Base-by-base conservation (phyloP, 139 green algal genomes). In the Spirogloea muscicola region DNA sequence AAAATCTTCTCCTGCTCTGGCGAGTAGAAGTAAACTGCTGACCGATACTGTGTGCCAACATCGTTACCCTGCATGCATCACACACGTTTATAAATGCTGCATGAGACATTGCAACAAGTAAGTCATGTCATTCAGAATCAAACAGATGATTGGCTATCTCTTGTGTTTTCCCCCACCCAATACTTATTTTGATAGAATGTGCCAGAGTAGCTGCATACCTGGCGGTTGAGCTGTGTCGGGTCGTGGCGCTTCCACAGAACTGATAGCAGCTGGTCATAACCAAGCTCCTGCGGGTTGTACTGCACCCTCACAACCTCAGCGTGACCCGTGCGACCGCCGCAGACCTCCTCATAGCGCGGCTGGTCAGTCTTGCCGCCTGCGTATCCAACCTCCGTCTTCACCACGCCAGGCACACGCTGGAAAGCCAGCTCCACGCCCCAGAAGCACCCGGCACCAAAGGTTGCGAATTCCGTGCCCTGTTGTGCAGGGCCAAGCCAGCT, bases 251-350 rank as follows among this genome's bases (percentile, higher is more conserved):
- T 44, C 62, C 81, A 95, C 68, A 95, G 94, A 29, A 81, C 75
- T 25, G 91, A 76, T 31, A 96, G 74, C 34, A 96, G 85, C 31
- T 88, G 4, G 3, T 87, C 79, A 58, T 89, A 93, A 1, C 55
- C 40, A 57, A 87, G 75, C 72, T 84, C 52, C 3, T 80, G 43
- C 0, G 87, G 74, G 77, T 94, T 81, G 59, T 89, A 96, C 65
- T 78, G 72, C 41, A 95, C 82, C 80, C 93, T 85, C 44, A 97
- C 91, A 34, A 90, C 92, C 68, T 96, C 92, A 7, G 76, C 62
- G 63, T 92, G 87, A 18, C 87, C 87, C 1, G 87, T 92, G 40
- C 58, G 37, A 27, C 87, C 87, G 25, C 21, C 58, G 76, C 87
- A 91, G 21, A 91, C 87, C 64, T 86, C 49, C 67, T 36, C 13